phyloP scores from a whole-genome alignment of 768 basidiomycete genomes.

The Termitomyces sp. region DNA sequence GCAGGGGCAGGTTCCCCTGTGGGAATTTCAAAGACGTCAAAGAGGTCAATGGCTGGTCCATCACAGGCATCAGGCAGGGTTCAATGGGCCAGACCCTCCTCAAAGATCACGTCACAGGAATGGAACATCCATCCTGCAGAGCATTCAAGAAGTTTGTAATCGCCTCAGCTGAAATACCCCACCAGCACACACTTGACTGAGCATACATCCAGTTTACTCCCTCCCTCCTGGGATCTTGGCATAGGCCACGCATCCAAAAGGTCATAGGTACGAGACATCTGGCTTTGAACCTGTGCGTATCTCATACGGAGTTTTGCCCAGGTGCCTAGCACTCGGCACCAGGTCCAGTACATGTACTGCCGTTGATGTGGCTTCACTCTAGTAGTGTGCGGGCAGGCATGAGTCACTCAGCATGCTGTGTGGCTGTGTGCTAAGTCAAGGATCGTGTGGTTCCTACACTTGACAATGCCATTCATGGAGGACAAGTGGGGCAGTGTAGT shows the following conservation, averaged over 20 bases:
- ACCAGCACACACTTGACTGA: too few relatives aligned
- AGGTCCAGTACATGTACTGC: neutral
- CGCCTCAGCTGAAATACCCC: conserved; percentile 17
- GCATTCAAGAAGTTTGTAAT: conserved; percentile 16
- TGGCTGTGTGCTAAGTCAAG: neutral
- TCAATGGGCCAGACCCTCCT: too few relatives aligned
- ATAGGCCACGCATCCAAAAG: conserved; percentile 9
- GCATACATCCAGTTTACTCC: too few relatives aligned
- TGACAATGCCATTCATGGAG: neutral
- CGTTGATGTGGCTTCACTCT: neutral
- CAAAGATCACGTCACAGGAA: neutral
- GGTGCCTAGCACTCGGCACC: neutral
- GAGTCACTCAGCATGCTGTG: neutral
- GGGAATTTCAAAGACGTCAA: too few relatives aligned
- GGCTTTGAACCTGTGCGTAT: neutral
- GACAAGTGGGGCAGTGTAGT: neutral
- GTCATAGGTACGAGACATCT: too few relatives aligned
- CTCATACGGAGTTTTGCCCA: neutral
- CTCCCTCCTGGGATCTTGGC: neutral
- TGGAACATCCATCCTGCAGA: too few relatives aligned
- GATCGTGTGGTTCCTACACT: neutral
- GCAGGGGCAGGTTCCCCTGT: too few relatives aligned
- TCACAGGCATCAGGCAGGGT: too few relatives aligned
- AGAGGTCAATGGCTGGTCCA: too few relatives aligned
- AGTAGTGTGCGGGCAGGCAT: neutral